phyloP scores from a whole-genome alignment of 306 rosid genomes.

The Pyrus betulifolia region DNA sequence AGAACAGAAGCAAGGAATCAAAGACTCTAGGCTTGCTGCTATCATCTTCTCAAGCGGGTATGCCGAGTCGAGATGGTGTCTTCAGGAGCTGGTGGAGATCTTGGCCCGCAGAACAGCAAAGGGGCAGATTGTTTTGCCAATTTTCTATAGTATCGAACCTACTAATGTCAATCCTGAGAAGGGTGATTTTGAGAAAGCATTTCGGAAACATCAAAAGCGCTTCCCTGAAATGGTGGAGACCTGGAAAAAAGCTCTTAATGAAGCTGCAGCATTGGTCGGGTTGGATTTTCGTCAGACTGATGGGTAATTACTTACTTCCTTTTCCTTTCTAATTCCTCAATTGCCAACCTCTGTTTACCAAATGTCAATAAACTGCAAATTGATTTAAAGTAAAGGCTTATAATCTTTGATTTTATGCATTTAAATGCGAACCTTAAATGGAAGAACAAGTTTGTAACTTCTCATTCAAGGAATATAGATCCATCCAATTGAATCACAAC shows the following conservation, averaged over 20 bases:
- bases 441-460: too few relatives aligned
- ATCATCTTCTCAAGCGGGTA: not conserved
- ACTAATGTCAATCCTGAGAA: not conserved
- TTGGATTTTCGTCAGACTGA: fast-evolving
- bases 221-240: not conserved
- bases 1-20: not conserved
- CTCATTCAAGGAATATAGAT: too few relatives aligned
- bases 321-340: not conserved
- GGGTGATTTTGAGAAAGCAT: fast-evolving
- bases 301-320: not conserved
- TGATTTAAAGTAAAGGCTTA: too few relatives aligned
- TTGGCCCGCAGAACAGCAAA: not conserved
- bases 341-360: not conserved
- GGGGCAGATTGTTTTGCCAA: not conserved
- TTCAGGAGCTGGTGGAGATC: not conserved
- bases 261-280: not conserved
- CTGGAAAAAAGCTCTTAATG: not conserved
- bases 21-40: not conserved
- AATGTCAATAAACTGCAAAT: too few relatives aligned
- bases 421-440: too few relatives aligned
- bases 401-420: too few relatives aligned
- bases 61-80: not conserved
- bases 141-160: not conserved
- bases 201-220: not conserved
- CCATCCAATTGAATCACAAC: too few relatives aligned